Conservation (phyloP, 1,284 basidiomycete genomes). For the Malassezia pachydermatis region DNA sequence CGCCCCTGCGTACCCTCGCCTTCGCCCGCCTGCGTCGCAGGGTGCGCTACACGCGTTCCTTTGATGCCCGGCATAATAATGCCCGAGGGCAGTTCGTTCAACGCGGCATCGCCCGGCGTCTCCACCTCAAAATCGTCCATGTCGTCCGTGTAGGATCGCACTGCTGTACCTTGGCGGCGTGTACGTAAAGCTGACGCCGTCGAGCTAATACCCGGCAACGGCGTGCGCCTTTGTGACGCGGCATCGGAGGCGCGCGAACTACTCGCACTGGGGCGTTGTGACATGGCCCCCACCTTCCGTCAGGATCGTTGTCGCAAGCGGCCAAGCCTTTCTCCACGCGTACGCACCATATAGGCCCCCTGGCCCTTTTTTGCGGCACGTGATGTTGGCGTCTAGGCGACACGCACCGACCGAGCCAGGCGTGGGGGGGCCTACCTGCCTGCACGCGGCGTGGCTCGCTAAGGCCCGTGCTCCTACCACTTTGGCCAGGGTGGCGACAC, state of each 20-base stretch:
- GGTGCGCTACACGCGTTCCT: conserved; percentile 6
- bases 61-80: conserved; percentile 30
- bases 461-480: too few species aligned
- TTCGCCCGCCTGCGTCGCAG: conserved; percentile 2
- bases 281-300: too few species aligned
- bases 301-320: too few species aligned
- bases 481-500: too few species aligned
- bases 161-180: conserved; percentile 19
- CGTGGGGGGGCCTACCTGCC: too few species aligned
- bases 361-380: too few species aligned
- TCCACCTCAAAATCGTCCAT: conserved; percentile 35
- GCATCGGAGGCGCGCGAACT: conserved; percentile 1
- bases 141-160: conserved; percentile 19
- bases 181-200: conserved; percentile 39
- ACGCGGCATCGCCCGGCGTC: conserved; percentile 28
- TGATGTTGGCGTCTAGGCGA: neutral
- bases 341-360: too few species aligned
- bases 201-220: conserved; percentile 39
- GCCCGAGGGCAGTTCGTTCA: conserved; percentile 25
- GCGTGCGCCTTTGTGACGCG: conserved; percentile 7
- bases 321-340: too few species aligned
- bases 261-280: conserved; percentile 11
- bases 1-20: neutral
- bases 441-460: too few species aligned
- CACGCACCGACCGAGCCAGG: neutral